phyloP scores from a whole-genome alignment of 2,329 filamentous ascomycete species.

The Mycosphaerella sp. region DNA sequence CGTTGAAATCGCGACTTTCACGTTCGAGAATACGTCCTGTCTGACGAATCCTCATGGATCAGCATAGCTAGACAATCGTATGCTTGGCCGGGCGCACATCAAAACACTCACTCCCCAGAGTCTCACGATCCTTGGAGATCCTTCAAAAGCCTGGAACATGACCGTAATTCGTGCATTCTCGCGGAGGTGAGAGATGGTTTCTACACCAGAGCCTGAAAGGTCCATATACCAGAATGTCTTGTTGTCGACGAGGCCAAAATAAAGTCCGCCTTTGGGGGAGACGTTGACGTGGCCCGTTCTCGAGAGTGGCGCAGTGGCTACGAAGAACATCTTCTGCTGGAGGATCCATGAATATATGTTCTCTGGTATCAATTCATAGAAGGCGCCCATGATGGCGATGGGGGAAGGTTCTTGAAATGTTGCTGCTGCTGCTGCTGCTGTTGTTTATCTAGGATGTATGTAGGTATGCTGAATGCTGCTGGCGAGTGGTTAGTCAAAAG shows the following conservation, averaged over 20 bases:
- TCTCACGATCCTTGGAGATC: conserved; percentile 40
- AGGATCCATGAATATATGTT: conserved; percentile 40
- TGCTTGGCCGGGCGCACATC: too few relatives aligned
- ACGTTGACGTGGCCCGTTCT: conserved; percentile 41
- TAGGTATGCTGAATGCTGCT: too few relatives aligned
- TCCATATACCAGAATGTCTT: conserved; percentile 44
- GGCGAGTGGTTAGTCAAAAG: too few relatives aligned
- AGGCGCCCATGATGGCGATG: conserved; percentile 38
- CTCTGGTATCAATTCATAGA: conserved; percentile 40
- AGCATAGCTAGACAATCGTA: conserved; percentile 1
- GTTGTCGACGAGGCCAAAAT: conserved; percentile 39
- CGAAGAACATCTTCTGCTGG: conserved; percentile 42
- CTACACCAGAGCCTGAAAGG: conserved; percentile 39
- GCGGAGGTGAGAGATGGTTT: conserved; percentile 41
- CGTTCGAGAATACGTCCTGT: conserved; percentile 35
- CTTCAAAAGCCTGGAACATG: conserved; percentile 41
- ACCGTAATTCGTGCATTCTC: conserved; percentile 43
- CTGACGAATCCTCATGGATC: background rate
- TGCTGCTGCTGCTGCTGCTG: too few relatives aligned
- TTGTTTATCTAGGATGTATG: too few relatives aligned
- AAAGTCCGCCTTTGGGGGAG: conserved; percentile 42
- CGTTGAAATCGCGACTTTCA: conserved; percentile 31
- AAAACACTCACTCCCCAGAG: conserved; percentile 40
- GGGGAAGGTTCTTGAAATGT: too few relatives aligned
- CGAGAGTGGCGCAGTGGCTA: conserved; percentile 40